These are phyloP conservation scores for Candida nonsorbophila DNA, from an alignment of 805 yeast species.

Conservation along the genomic window DNA sequence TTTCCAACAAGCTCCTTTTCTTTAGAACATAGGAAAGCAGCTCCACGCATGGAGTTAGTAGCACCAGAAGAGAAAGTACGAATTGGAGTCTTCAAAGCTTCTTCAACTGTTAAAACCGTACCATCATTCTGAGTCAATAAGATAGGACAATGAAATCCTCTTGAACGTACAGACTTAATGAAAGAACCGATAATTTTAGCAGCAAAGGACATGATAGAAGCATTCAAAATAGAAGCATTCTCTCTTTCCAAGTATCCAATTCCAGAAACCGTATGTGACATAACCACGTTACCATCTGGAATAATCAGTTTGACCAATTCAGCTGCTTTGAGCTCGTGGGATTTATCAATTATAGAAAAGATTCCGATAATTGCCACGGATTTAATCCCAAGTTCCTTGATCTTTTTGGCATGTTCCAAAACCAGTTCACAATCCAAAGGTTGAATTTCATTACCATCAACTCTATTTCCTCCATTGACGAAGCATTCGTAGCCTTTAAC, in stretches of 20 bases:
- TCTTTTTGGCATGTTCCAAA: conserved; percentile 20
- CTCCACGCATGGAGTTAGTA: conserved; percentile 45
- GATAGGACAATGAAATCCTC: conserved; percentile 34
- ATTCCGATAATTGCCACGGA: conserved; percentile 38
- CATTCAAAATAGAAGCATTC: conserved; percentile 43
- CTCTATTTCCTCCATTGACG: conserved; percentile 38
- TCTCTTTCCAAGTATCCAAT: conserved; percentile 43
- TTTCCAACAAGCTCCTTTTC: conserved; percentile 5
- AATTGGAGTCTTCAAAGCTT: conserved; percentile 38
- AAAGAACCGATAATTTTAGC: conserved; percentile 35
- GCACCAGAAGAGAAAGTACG: conserved; percentile 46
- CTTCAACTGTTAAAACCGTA: conserved; percentile 35
- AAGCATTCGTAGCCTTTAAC: conserved; percentile 29
- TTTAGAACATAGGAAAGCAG: conserved; percentile 32
- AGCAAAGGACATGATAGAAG: conserved; percentile 40
- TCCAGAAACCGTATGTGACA: conserved; percentile 38
- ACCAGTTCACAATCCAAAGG: conserved; percentile 25
- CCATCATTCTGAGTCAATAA: conserved; percentile 46
- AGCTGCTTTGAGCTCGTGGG: conserved; percentile 32
- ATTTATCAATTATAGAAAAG: conserved; percentile 32
- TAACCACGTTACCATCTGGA: conserved; percentile 23
- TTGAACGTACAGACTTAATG: conserved; percentile 25
- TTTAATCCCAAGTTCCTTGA: conserved; percentile 24
- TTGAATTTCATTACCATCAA: conserved; percentile 36
- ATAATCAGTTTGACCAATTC: conserved; percentile 18